Percentiles rank a stretch among this genome's conserved stretches.
Conservation (phyloP, 2,329 filamentous ascomycete species). For the Sclerotinia minor region DNA sequence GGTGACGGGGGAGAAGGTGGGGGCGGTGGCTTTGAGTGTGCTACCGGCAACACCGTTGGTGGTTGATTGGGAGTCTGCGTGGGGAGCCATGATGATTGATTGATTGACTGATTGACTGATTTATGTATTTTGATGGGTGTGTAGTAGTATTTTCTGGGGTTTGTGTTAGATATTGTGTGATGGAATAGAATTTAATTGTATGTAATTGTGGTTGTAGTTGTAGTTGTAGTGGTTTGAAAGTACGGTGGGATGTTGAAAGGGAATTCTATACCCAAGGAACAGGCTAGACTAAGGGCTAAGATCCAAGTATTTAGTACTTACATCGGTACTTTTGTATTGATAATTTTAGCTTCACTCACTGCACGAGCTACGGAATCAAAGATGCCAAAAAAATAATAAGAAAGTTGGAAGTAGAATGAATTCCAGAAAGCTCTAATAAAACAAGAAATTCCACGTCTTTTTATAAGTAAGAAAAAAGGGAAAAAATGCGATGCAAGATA, state of each 20-base stretch:
- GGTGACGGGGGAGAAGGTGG: conserved; percentile 39
- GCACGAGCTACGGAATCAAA: background rate
- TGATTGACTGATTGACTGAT: background rate
- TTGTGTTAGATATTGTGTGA: background rate
- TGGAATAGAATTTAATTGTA: background rate
- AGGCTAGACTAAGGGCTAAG: background rate
- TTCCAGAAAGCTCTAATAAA: no score
- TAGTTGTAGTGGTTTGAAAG: background rate
- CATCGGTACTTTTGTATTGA: background rate
- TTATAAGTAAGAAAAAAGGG: background rate
- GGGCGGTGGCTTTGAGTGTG: conserved; percentile 40
- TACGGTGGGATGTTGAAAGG: background rate
- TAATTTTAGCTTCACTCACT: background rate
- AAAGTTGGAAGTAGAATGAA: no score
- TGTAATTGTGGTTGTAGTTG: background rate
- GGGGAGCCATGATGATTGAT: conserved; percentile 54
- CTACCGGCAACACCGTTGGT: conserved; percentile 42
- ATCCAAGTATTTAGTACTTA: background rate
- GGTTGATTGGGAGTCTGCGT: conserved; percentile 48
- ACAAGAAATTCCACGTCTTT: background rate
- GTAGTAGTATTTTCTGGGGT: background rate
- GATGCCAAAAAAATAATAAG: background rate
- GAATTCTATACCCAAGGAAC: background rate
- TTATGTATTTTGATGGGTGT: background rate
- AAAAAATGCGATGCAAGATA: background rate